Base-by-base conservation (phyloP, 2,329 filamentous ascomycete species). In the Myriangium duriaei region DNA sequence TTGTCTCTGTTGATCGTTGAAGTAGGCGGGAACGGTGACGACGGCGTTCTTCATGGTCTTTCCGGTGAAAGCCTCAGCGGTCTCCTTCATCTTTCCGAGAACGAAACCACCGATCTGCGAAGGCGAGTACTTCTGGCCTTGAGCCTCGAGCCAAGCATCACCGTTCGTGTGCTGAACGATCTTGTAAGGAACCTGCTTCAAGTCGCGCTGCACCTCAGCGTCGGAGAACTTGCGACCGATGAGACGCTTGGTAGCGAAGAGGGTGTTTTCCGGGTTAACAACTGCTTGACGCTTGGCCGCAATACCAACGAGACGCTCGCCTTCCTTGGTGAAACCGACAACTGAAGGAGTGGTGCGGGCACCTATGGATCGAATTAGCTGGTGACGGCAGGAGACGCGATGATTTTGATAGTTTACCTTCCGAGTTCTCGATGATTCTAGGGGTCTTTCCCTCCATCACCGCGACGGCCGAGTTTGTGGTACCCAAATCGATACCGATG, bases 41-140 rank as follows among this genome's bases (percentile, higher is more conserved):
- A 96, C 88, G 53, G 86, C 88, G 60, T 96, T 94, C 76, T 93
- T 91, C 56, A 93, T 68, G 44, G 76, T 76, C 72, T 86, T 93
- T 67, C 81, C 77, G 49, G 94, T 76, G 69, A 92, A 94, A 45
- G 81, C 72, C 71, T 95, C 87, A 49, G 88, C 88, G 37, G 88
- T 96, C 74, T 95, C 88, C 78, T 93, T 95, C 88, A 95, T 95
- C 77, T 96, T 95, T 64, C 86, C 80, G 54, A 96, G 76, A 49
- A 95, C 74, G 64, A 95, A 94, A 58, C 87, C 88, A 74, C 88
- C 88, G 48, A 96, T 84, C 66, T 96, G 88, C n/a, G 87, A 94
- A 41, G 88, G 88, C 49, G 87, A 95, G 73, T 95, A 95, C 65
- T 87, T 93, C 67, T 95, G 78, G 58, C 79, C 86, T 52, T 86